A percentile compares a stretch with the other conserved stretches of the same genome.
Conservation (phyloP, 179 eudicot species). For the Pouteria campechiana region DNA sequence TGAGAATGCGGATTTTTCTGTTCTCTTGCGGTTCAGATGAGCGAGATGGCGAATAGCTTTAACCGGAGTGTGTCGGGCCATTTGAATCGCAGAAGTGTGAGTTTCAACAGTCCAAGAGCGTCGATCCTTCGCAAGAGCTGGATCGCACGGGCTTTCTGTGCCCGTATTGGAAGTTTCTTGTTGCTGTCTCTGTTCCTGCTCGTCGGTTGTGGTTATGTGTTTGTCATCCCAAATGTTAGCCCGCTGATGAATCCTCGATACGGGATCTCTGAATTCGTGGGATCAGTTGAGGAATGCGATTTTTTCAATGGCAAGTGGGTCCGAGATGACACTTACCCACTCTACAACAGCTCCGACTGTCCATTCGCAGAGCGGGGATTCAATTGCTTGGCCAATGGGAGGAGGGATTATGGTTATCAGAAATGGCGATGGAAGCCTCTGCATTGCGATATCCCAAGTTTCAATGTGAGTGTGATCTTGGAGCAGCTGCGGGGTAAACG, state of each 20-base stretch:
- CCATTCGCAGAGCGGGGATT: constrained; percentile 80
- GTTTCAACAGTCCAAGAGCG: constrained; percentile 19
- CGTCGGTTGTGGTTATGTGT: constrained; percentile 31
- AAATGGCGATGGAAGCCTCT: constrained; percentile 95
- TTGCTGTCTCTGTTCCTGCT: constrained; percentile 26
- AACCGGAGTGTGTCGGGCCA: constrained; percentile 26
- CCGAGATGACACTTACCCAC: constrained; percentile 54
- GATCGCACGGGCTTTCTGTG: constrained; percentile 27
- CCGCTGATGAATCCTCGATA: constrained; percentile 15
- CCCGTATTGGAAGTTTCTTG: constrained; percentile 21
- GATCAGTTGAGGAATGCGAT: constrained; percentile 36
- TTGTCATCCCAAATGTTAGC: constrained; percentile 15
- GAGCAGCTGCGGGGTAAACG: constrained; percentile 59
- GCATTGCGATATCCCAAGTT: constrained; percentile 56
- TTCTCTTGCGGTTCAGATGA: too few species aligned
- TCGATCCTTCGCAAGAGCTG: constrained; percentile 22
- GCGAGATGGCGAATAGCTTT: constrained; percentile 12
- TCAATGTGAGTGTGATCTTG: constrained; percentile 34
- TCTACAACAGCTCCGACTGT: constrained; percentile 79
- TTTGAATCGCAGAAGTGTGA: constrained; percentile 30
- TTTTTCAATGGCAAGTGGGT: constrained; percentile 87
- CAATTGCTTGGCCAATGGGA: constrained; percentile 76
- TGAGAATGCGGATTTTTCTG: too few species aligned
- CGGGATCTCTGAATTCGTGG: constrained; percentile 8
- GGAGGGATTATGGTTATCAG: constrained; percentile 50